Evolutionary conservation across 768 basidiomycete species (phyloP).

Genomic region (Xerocomellus amylosporus): DNA sequence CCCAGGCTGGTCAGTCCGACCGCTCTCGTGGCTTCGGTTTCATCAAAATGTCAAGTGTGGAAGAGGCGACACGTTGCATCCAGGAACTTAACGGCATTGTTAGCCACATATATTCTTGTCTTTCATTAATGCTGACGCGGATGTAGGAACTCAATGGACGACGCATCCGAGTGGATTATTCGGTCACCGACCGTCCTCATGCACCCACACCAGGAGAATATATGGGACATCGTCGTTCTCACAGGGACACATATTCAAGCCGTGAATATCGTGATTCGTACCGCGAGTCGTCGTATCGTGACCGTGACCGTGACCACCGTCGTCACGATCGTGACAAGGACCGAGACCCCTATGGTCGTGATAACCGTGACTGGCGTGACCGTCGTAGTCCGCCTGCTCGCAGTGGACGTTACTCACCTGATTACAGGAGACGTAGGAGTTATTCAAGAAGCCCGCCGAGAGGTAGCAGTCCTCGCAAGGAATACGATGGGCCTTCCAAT

Average conservation of each 20-base stretch:
- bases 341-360: constrained; percentile 65
- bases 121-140: constrained; percentile 3
- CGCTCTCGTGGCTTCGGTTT: constrained; percentile 98
- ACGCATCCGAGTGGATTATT: constrained; percentile 95
- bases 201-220: constrained; percentile 97
- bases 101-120: constrained; percentile 30
- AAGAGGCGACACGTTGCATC: constrained; percentile 86
- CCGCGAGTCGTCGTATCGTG: constrained; percentile 42
- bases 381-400: constrained; percentile 72
- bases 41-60: constrained; percentile 87
- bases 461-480: constrained; percentile 57
- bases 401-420: constrained; percentile 71
- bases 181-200: constrained; percentile 90
- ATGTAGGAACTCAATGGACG: constrained; percentile 89
- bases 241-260: constrained; percentile 44
- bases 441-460: constrained; percentile 79
- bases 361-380: constrained; percentile 75
- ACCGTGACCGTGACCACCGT: constrained; percentile 45
- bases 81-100: constrained; percentile 90
- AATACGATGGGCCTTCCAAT: constrained; percentile 44
- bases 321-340: constrained; percentile 47
- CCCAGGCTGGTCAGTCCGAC: constrained; percentile 59
- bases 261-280: constrained; percentile 47
- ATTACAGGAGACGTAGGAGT: constrained; percentile 71
- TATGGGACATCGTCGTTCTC: constrained; percentile 81